Conservation (phyloP, 2,329 filamentous ascomycete species). For the Ceratocystis harringtonii region DNA sequence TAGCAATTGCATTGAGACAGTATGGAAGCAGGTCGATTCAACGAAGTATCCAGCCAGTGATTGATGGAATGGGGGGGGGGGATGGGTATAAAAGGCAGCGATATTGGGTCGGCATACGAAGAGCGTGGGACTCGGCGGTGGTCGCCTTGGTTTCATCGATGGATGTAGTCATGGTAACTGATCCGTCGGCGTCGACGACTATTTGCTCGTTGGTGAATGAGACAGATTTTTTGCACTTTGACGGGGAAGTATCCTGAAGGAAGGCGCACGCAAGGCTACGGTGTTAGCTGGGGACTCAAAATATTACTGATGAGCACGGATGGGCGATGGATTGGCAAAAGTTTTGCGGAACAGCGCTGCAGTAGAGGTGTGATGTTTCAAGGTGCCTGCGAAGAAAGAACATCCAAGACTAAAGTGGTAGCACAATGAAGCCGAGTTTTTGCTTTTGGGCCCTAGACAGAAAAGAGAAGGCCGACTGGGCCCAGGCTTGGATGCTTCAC, state of each 20-base stretch:
- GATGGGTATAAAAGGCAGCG: neutral
- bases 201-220: conserved; percentile 79
- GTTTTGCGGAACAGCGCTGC: too few relatives aligned
- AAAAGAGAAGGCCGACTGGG: too few relatives aligned
- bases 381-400: neutral
- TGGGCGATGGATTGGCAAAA: too few relatives aligned
- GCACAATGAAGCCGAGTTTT: neutral
- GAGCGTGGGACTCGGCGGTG: conserved; percentile 61
- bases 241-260: conserved; percentile 7
- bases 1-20: neutral
- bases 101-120: conserved; percentile 42
- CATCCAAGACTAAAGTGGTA: neutral
- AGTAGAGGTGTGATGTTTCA: neutral
- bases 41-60: neutral
- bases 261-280: neutral
- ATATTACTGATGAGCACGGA: neutral
- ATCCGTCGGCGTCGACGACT: conserved; percentile 79
- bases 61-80: neutral
- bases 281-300: neutral
- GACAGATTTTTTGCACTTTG: conserved; percentile 78
- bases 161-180: conserved; percentile 61
- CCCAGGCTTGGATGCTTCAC: too few relatives aligned
- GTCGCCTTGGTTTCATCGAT: conserved; percentile 56
- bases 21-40: neutral
- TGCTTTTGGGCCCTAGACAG: neutral